phyloP scores from a whole-genome alignment of 352 stramenopile genomes.

The Thraustochytrium striatum region DNA sequence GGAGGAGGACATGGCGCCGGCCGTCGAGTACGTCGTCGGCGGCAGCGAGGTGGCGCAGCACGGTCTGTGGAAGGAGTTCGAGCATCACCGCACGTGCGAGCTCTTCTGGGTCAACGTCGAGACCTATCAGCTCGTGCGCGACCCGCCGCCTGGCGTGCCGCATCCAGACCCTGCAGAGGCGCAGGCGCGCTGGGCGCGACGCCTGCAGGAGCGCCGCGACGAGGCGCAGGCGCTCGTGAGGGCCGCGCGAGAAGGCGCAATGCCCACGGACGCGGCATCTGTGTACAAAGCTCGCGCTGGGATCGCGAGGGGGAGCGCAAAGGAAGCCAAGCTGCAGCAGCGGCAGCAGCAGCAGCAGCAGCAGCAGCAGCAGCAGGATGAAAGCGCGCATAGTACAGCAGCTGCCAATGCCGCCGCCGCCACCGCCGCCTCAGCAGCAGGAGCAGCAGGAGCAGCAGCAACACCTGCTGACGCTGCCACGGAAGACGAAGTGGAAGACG shows the following conservation, averaged over 20 bases:
- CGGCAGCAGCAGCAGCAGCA: not conserved
- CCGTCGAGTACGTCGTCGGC: not conserved
- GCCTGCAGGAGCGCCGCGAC: not conserved
- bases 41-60: not conserved
- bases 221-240: not conserved
- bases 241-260: not conserved
- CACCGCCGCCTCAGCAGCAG: no score
- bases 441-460: no score
- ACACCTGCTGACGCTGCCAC: not conserved
- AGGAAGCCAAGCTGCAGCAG: not conserved
- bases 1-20: no score
- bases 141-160: no score
- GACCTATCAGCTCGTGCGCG: not conserved
- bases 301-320: not conserved
- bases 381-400: no score
- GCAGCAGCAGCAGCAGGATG: not conserved
- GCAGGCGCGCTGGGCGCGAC: not conserved
- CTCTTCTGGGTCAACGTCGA: not conserved
- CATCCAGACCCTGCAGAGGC: no score
- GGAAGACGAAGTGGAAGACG: no score
- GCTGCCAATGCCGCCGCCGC: no score
- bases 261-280: not conserved
- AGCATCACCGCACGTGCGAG: not conserved
- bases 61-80: not conserved
- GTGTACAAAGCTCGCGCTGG: not conserved